Conservation (phyloP, 768 basidiomycete species). For the Lepiota venenata region DNA sequence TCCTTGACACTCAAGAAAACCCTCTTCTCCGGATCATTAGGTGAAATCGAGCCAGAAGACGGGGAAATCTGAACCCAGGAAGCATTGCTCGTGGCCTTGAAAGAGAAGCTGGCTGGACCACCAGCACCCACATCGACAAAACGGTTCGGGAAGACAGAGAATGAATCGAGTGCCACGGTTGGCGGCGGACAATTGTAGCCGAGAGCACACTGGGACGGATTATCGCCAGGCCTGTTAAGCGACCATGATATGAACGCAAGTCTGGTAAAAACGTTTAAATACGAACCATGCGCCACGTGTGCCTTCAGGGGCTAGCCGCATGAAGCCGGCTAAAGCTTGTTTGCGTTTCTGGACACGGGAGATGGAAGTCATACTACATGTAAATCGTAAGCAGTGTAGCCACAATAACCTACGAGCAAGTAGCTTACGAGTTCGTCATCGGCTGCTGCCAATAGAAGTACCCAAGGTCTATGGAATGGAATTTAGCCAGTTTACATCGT, state of each 20-base stretch:
- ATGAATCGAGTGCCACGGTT: slow-evolving; percentile 50
- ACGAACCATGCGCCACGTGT: slow-evolving; percentile 55
- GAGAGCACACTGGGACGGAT: slow-evolving; percentile 48
- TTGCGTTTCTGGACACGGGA: slow-evolving; percentile 52
- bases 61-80: slow-evolving; percentile 51
- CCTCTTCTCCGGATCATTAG: slow-evolving; percentile 44
- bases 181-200: slow-evolving; percentile 48
- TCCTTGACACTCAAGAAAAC: slow-evolving; percentile 57
- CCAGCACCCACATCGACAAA: slow-evolving; percentile 63
- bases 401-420: not conserved
- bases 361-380: slow-evolving; percentile 46
- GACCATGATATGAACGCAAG: not conserved
- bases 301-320: slow-evolving; percentile 61
- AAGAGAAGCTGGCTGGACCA: slow-evolving; percentile 56
- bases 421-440: slow-evolving; percentile 51
- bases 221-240: slow-evolving; percentile 57
- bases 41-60: slow-evolving; percentile 44
- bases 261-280: not conserved
- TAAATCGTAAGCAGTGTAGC: not conserved
- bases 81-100: slow-evolving; percentile 42
- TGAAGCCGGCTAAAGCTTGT: slow-evolving; percentile 52
- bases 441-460: slow-evolving; percentile 74
- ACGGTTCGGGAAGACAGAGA: slow-evolving; percentile 45
- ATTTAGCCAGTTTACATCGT: not conserved
- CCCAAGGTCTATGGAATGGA: slow-evolving; percentile 35